Percentiles rank a stretch among this genome's conserved stretches.
These are phyloP conservation scores for Bruguiera hainesii DNA, from an alignment of 441 rosid genomes.

Conservation along the genomic window DNA sequence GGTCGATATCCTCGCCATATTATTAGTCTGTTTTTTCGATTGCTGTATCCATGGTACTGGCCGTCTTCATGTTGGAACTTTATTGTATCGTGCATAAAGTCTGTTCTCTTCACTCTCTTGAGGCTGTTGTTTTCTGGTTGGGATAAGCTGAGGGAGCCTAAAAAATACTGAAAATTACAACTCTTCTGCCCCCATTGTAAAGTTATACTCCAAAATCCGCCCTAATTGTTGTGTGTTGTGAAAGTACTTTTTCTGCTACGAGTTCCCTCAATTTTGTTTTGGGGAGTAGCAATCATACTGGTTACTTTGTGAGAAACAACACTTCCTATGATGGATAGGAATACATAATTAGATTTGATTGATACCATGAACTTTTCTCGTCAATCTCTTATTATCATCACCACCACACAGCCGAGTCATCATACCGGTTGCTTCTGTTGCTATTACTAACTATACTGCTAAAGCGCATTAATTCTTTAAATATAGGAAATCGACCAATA, in stretches of 20 bases:
- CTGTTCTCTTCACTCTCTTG: conserved; percentile 49
- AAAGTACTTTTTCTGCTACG: background rate
- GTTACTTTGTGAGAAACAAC: too few relatives aligned
- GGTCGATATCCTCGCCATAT: conserved; percentile 89
- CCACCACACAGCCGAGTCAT: too few relatives aligned
- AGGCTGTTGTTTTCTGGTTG: conserved; percentile 53
- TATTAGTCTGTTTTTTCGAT: conserved; percentile 85
- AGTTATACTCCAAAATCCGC: background rate
- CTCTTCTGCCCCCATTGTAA: background rate
- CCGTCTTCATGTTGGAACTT: conserved; percentile 99
- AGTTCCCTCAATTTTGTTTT: background rate
- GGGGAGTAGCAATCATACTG: too few relatives aligned
- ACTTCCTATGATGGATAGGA: too few relatives aligned
- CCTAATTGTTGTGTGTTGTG: conserved; percentile 6
- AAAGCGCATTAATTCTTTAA: too few relatives aligned
- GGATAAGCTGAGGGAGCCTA: conserved; percentile 45
- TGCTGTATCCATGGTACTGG: conserved; percentile 98
- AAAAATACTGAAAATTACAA: conserved; percentile 20
- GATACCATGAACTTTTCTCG: too few relatives aligned
- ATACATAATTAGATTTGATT: too few relatives aligned
- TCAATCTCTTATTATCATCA: too few relatives aligned
- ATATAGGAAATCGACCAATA: too few relatives aligned
- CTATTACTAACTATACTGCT: too few relatives aligned
- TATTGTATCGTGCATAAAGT: conserved; percentile 61
- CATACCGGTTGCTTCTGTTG: too few relatives aligned